phyloP scores from a whole-genome alignment of 1,284 basidiomycete species.

The Trichosporon ovoides region DNA sequence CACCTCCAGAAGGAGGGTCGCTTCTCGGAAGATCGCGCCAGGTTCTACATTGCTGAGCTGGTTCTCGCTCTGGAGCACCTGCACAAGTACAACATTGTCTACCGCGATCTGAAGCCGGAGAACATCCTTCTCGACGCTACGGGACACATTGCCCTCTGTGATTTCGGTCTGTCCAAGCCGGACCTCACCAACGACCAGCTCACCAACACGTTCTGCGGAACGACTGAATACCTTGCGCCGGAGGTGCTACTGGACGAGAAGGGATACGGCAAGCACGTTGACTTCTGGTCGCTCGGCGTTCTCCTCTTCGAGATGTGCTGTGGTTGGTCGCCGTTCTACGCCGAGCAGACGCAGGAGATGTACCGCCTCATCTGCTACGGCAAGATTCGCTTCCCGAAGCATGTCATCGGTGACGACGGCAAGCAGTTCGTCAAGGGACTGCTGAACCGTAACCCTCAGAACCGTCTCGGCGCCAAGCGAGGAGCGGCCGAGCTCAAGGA shows the following conservation, averaged over 20 bases:
- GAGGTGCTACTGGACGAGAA: slow-evolving; percentile 97
- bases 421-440: slow-evolving; percentile 99
- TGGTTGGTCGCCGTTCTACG: slow-evolving; percentile 99
- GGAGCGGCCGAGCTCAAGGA: slow-evolving; percentile 94
- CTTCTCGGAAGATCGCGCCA: slow-evolving; percentile 84
- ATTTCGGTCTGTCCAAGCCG: slow-evolving; percentile 95
- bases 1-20: slow-evolving; percentile 91
- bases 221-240: slow-evolving; percentile 94
- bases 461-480: slow-evolving; percentile 83
- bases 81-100: slow-evolving; percentile 96
- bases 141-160: slow-evolving; percentile 92
- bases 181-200: slow-evolving; percentile 89
- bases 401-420: slow-evolving; percentile 94
- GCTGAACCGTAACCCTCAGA: slow-evolving; percentile 94
- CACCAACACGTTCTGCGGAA: slow-evolving; percentile 97
- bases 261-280: slow-evolving; percentile 96
- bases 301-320: slow-evolving; percentile 97
- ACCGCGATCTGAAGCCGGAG: slow-evolving; percentile 93
- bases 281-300: slow-evolving; percentile 96
- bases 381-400: slow-evolving; percentile 91
- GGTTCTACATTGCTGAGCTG: slow-evolving; percentile 93
- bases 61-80: slow-evolving; percentile 90
- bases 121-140: slow-evolving; percentile 96
- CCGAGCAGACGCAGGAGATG: slow-evolving; percentile 99
- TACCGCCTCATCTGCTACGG: slow-evolving; percentile 94